Base-by-base conservation (phyloP, 2,329 filamentous ascomycete genomes). In the Xylariales sp. region DNA sequence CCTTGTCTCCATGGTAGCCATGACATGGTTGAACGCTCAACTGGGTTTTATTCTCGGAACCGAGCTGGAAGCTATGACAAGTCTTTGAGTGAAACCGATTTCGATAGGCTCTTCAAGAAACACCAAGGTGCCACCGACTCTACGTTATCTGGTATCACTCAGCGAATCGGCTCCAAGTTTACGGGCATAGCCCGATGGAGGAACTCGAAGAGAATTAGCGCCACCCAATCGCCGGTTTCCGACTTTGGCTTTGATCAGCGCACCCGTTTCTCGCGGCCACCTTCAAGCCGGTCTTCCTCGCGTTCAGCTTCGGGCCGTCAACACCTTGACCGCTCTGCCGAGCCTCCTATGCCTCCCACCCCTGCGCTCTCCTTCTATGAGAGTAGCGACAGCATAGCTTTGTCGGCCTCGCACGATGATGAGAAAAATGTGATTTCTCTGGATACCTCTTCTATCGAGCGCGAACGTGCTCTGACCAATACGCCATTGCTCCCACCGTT, bases 401-500 rank as follows among this genome's bases (percentile, higher is more conserved):
- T 61, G 5, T 60, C 67, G 0, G 59, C 61, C 15, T 62, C 74
- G 5, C 65, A 77, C 25, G 70, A 81, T 33, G 67, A 74, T 21
- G 68, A 72, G 29, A 69, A 69, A 38, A n/a, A n/a, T n/a, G 69
- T 71, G 25, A 79, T 72, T 44, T 67, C 53, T 41, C 66, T 61
- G 40, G 66, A 60, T 48, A 66, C 50, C 55, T 78, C 50, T 60
- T 23, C 27, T 13, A 76, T 63, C 61, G 79, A 65, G 65, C 81
- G 65, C 58, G 80, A 65, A 65, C 72, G 76, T 33, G 63, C 66
- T 29, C 56, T 86, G 49, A 84, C 87, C 0, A 84, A 84, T 4
- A 96, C 90, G 3, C 91, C 90, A 27, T 72, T 96, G 6, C 72
- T 96, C 3, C 90, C 90, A 6, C 90, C 90, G 1, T 72, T 93